A percentile compares a stretch with the other conserved stretches of the same genome.
Evolutionary conservation across 2,329 filamentous ascomycete species (phyloP).

Genomic region (Pleurostoma richardsiae): DNA sequence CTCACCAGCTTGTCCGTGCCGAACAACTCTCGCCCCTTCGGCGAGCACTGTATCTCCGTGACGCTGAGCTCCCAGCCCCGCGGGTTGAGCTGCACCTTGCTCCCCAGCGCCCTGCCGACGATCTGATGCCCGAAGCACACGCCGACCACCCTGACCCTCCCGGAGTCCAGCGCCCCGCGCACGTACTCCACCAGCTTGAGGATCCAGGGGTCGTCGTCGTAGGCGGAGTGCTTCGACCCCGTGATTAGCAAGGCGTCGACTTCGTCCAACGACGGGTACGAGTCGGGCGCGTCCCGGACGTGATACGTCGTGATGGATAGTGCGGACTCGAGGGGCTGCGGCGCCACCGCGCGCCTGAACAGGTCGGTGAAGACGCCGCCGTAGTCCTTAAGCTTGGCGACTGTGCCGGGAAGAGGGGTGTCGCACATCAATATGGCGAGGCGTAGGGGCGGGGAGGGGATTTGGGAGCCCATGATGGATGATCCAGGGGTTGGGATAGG

Average conservation of each 20-base stretch:
- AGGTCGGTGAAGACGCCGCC: slow-evolving; percentile 63
- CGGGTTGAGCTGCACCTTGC: slow-evolving; percentile 60
- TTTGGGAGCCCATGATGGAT: slow-evolving; percentile 17
- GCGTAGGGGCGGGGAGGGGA: slow-evolving; percentile 47
- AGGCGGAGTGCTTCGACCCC: slow-evolving; percentile 70
- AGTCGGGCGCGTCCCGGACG: slow-evolving; percentile 57
- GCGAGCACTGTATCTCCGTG: slow-evolving; percentile 60
- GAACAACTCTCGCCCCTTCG: slow-evolving; percentile 68
- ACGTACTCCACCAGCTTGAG: slow-evolving; percentile 66
- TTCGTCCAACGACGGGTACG: slow-evolving; percentile 67
- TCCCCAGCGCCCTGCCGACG: slow-evolving; percentile 66
- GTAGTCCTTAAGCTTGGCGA: slow-evolving; percentile 66
- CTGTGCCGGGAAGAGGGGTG: slow-evolving; percentile 61
- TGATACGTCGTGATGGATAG: slow-evolving; percentile 64
- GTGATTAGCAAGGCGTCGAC: slow-evolving; percentile 82
- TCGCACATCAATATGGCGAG: slow-evolving; percentile 90
- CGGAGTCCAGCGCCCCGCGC: slow-evolving; percentile 45
- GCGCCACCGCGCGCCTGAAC: slow-evolving; percentile 45
- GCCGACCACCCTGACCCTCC: slow-evolving; percentile 67
- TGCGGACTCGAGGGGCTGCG: slow-evolving; percentile 35
- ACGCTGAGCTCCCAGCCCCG: slow-evolving; percentile 81
- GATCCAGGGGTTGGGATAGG: background rate
- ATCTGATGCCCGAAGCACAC: slow-evolving; percentile 90
- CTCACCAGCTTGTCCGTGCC: slow-evolving; percentile 53
- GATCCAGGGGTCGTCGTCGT: slow-evolving; percentile 73